Base-by-base conservation (phyloP, 1,139 yeast species). In the Yamadazyma mexicana region DNA sequence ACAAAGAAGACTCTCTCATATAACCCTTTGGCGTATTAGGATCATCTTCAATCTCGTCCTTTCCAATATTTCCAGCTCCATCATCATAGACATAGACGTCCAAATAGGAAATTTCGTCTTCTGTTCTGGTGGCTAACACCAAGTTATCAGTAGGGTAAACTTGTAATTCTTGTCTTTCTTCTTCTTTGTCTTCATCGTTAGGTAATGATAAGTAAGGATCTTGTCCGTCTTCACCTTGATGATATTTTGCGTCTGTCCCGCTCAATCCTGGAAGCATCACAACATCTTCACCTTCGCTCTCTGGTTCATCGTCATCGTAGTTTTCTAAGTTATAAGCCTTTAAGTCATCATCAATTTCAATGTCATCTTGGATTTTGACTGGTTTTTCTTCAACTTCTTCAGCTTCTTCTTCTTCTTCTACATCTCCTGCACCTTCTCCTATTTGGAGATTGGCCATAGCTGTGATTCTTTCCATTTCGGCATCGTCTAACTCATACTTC, bases 1-100 rank as follows among this genome's bases (percentile, higher is more conserved):
- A 92, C 49, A 92, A 68, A 33, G 83, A 81, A 39, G 83, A 73
- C 34, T 81, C 94, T 64, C 94, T 75, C 36, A 79, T 76, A 53
- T 81, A 64, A 15, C 91, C 91, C 47, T 74, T 75, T 43, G 86
- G 85, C 14, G 81, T 84, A 56, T 81, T 85, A 34, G 69, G 64
- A 47, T 75, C 75, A 40, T 69, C 81, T 40, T 73, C 83, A 45
- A 80, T 88, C 45, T 74, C 80, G 34, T 81, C 80, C 8, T 79
- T 76, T 7, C 79, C 82, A 38, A 85, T 87, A 38, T 85, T 87
- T 23, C 91, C 92, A 15, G 92, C 91, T 58, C 95, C 95, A 58
- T 91, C 96, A 60, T 92, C 98, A 61, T 91, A 92, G 22, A 94
- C 87, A 55, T 91, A 91, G 2, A 92, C 94, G 56, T 92, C 98